Evolutionary conservation across 768 basidiomycete species (phyloP).

Genomic region (Lentinula aciculospora): DNA sequence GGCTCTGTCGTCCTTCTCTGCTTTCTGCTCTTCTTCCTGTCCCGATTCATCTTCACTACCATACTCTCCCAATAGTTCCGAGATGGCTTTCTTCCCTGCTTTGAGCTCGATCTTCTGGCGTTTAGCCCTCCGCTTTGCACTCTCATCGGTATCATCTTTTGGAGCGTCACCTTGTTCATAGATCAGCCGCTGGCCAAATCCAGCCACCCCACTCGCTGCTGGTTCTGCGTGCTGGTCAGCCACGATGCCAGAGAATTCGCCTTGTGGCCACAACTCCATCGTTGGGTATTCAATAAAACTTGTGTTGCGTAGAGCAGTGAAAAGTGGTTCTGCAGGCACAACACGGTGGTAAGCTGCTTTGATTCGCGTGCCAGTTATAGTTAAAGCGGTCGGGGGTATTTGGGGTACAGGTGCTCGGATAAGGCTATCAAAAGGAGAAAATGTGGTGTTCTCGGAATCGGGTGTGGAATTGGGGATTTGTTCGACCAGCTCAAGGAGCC

Average conservation of each 20-base stretch:
- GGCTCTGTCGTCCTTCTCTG: conserved; percentile 19
- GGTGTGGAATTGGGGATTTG: not conserved
- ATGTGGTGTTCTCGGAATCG: conserved; percentile 42
- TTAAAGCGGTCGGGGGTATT: conserved; percentile 19
- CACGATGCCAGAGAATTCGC: conserved; percentile 60
- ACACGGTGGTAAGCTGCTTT: conserved; percentile 50
- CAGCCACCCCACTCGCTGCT: conserved; percentile 13
- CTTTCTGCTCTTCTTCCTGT: conserved; percentile 27
- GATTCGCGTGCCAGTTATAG: conserved; percentile 12
- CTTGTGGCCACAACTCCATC: conserved; percentile 58
- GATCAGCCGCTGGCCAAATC: conserved; percentile 15
- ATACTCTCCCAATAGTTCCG: conserved; percentile 54
- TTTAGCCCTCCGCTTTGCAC: conserved; percentile 39
- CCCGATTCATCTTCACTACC: conserved; percentile 42
- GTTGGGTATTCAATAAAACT: conserved; percentile 82
- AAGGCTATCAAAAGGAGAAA: conserved; percentile 53
- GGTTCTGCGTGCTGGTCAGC: conserved; percentile 39
- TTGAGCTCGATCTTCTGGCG: conserved; percentile 48
- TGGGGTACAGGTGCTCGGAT: conserved; percentile 41
- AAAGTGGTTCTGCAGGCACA: conserved; percentile 43
- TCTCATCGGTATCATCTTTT: conserved; percentile 12
- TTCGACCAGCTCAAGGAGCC: conserved; percentile 49
- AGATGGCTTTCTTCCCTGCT: conserved; percentile 50
- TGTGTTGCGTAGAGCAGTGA: conserved; percentile 45
- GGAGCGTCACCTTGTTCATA: not conserved